A percentile compares a stretch with the other conserved stretches of the same genome.
phyloP scores from a whole-genome alignment of 2,329 filamentous ascomycete genomes.

The Dryadomyces quercus-mongolicae region DNA sequence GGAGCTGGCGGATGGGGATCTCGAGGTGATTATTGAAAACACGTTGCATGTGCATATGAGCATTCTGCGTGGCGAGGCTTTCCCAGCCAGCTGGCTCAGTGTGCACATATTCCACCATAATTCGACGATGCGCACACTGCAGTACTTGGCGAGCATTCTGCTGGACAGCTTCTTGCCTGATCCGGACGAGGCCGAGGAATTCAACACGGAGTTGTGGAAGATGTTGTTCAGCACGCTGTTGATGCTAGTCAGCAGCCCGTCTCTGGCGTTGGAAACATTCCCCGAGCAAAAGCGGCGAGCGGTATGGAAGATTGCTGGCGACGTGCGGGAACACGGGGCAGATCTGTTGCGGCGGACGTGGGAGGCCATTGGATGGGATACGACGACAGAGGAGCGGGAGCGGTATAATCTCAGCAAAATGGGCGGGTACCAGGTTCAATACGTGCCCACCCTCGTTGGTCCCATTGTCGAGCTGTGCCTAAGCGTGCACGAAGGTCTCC shows the following conservation, averaged over 20 bases:
- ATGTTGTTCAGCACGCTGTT: conserved; percentile 82
- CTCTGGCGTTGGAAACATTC: conserved; percentile 85
- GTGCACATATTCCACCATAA: conserved; percentile 88
- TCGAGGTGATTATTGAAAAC: conserved; percentile 64
- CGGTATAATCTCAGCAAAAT: conserved; percentile 72
- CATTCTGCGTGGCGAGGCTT: conserved; percentile 79
- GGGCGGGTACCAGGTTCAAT: conserved; percentile 96
- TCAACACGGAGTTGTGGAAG: conserved; percentile 91
- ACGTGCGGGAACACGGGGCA: conserved; percentile 84
- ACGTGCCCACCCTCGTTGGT: conserved; percentile 82
- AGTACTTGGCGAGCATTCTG: conserved; percentile 69
- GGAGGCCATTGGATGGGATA: conserved; percentile 97
- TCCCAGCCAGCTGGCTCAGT: conserved; percentile 82
- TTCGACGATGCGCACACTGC: conserved; percentile 73
- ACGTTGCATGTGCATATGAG: conserved; percentile 78
- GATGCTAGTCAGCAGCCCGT: conserved; percentile 78
- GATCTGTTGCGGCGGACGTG: conserved; percentile 75
- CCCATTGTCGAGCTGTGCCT: conserved; percentile 90
- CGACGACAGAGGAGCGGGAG: conserved; percentile 62
- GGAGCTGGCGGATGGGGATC: conserved; percentile 61
- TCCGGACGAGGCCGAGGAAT: conserved; percentile 81
- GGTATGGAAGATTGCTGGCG: conserved; percentile 97
- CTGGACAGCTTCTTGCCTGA: conserved; percentile 76
- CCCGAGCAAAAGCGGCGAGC: conserved; percentile 92
- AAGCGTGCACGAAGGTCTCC: conserved; percentile 84